These are phyloP conservation scores for Syzygium aromaticum DNA, from an alignment of 345 rosid species.

Conservation along the genomic window DNA sequence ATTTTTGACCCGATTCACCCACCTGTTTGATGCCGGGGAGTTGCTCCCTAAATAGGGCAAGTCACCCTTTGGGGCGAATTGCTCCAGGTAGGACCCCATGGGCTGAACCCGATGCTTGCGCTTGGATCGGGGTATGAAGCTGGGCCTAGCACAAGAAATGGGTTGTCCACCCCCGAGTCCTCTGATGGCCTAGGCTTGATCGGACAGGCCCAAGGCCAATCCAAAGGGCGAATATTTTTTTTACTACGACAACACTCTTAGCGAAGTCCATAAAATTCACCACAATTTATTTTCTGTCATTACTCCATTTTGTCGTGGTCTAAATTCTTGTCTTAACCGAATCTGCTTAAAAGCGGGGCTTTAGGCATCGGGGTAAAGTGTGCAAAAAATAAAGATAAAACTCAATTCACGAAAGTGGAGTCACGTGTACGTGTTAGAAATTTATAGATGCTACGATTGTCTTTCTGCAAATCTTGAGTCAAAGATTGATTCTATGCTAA, in stretches of 20 bases:
- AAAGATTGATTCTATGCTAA: neutral
- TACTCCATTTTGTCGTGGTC: neutral
- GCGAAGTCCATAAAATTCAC: neutral
- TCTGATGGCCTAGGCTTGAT: neutral
- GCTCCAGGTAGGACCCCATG: neutral
- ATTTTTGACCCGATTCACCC: too few relatives aligned
- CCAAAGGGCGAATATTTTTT: neutral
- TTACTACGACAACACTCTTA: fast-evolving
- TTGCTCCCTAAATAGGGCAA: neutral
- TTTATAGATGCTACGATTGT: fast-evolving
- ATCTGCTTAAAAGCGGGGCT: neutral
- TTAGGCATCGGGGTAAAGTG: neutral
- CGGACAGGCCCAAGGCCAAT: neutral
- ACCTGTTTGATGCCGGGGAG: too few relatives aligned
- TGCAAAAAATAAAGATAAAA: neutral
- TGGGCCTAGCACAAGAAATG: neutral
- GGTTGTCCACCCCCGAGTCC: neutral
- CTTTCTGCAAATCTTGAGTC: neutral
- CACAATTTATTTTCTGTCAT: neutral
- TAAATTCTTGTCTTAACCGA: neutral
- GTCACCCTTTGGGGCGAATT: fast-evolving
- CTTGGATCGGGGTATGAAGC: neutral
- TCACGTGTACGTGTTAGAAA: fast-evolving
- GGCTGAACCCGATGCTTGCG: neutral
- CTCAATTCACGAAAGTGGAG: neutral